Base-by-base conservation (phyloP, 495 filamentous ascomycete species). In the Penicillium simplicissimum region DNA sequence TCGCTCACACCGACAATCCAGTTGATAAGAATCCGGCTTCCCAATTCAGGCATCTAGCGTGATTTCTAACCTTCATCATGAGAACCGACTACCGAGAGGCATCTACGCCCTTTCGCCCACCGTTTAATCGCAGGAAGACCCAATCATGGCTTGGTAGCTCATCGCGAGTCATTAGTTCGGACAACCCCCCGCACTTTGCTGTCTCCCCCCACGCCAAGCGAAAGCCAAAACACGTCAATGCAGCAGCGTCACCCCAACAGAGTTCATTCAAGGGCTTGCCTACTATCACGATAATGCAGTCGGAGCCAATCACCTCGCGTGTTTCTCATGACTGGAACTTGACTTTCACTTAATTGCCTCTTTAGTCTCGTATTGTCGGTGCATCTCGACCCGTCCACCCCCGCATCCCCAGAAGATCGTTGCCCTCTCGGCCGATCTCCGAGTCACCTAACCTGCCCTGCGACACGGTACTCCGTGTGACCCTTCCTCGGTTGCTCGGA, bases 381-480 rank as follows among this genome's bases (percentile, higher is more conserved):
- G 28, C 51, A 53, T 53, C 51, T 53, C 33, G 34, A 52, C 55
- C 47, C 35, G 53, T 25, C 19, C 35, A 37, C 49, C 60, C 63
- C 63, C 66, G 58, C 65, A 61, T 63, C 40, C 55, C 55, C 56
- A 67, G 65, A 60, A 59, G 42, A 66, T 60, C 58, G 57, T 48
- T 64, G 13, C 63, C 60, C 40, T 28, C 38, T 74, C 73, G 74
- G 74, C 59, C 49, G 31, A 70, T 48, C 68, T 73, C 74, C 74
- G 74, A 76, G 63, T 47, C 35, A 21, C 25, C 43, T 53, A 51
- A 38, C 47, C 57, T 25, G 49, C 28, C 52, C 21, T 7, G 38
- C 35, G 61, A 40, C 17, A 48, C 31, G 37, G 28, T 15, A 28
- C 49, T 28, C 54, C 35, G 57, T 66, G 61, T 60, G 45, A 62